Evolutionary conservation across 257 asterid genomes (phyloP), one percentile per base, ranked within the genome.

Genomic region (Salvia miltiorrhiza): DNA sequence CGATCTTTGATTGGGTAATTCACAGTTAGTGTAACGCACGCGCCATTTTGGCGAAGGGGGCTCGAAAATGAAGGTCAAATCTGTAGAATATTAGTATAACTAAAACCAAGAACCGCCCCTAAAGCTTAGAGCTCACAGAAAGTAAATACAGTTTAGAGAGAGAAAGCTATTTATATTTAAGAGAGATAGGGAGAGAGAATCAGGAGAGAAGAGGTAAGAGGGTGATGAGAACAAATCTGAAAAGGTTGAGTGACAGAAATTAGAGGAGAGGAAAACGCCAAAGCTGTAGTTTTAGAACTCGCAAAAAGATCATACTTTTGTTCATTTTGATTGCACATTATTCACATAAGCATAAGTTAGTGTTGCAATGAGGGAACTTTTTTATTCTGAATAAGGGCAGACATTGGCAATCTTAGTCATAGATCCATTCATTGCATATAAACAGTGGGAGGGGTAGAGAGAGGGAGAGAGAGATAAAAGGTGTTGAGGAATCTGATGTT

Each of bases 81-180:
- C 63, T 12, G 67, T 69, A 53, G 20, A 62, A 65, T 77, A 33
- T 68, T 48, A 57, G 1, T 35, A 30, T 30, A 70, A 60, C 74
- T 69, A 73, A 80, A 74, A 65, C 50, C 81, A 75, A 79, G 80
- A 67, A 77, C 78, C 74, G 72, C 74, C 87, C 63, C 80, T 62
- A 26, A 73, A 56, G 73, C 58, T 16, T 23, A 21, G 61, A 41
- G 63, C 50, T 72, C 63, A 12, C 55, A 65, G 67, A 60, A 76
- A 70, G 76, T 54, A 35, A n/a, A 76, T 52, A n/a, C 61, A 60
- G 44, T 66, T 48, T 32, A 76, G 79, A 73, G 81, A 62, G 81
- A 58, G 80, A 68, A 70, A 73, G 63, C 32, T 4, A 5, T 44
- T 48, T n/a, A 47, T 62, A 59, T 1, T 39, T 0, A 6, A 28